Conservation (phyloP, 1,139 yeast species). For the Pneumocystis wakefieldiae region DNA sequence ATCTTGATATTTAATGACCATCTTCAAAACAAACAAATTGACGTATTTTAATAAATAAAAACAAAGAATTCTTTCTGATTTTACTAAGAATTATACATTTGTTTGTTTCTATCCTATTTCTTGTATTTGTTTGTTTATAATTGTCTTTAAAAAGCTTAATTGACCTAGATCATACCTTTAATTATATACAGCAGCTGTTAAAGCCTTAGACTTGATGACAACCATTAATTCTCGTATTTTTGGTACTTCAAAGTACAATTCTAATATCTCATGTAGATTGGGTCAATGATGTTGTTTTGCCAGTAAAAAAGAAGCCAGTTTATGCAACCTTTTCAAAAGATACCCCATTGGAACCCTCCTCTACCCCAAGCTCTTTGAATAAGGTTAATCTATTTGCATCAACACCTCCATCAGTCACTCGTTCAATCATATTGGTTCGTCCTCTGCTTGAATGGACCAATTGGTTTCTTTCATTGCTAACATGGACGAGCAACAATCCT, state of each 20-base stretch:
- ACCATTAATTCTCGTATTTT: neutral
- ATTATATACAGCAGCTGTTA: neutral
- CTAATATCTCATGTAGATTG: neutral
- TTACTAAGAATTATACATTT: no score
- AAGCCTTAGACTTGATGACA: neutral
- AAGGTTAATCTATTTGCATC: neutral
- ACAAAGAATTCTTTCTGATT: no score
- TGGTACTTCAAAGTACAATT: neutral
- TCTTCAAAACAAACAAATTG: no score
- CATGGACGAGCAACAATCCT: neutral
- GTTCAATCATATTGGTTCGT: neutral
- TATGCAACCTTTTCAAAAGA: neutral
- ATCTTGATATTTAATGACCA: no score
- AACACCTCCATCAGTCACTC: neutral
- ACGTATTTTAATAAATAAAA: no score
- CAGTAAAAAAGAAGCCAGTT: neutral
- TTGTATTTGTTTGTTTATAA: neutral
- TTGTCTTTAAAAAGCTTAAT: neutral
- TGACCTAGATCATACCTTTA: neutral
- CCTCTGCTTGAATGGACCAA: neutral
- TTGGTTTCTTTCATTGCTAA: neutral
- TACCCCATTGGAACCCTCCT: neutral
- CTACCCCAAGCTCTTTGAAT: neutral
- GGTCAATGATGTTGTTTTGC: neutral
- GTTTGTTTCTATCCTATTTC: no score